A percentile compares a stretch with the other conserved stretches of the same genome.
These are phyloP conservation scores for Coccomyxa sp. DNA, from an alignment of 139 green algal species.

Conservation along the genomic window DNA sequence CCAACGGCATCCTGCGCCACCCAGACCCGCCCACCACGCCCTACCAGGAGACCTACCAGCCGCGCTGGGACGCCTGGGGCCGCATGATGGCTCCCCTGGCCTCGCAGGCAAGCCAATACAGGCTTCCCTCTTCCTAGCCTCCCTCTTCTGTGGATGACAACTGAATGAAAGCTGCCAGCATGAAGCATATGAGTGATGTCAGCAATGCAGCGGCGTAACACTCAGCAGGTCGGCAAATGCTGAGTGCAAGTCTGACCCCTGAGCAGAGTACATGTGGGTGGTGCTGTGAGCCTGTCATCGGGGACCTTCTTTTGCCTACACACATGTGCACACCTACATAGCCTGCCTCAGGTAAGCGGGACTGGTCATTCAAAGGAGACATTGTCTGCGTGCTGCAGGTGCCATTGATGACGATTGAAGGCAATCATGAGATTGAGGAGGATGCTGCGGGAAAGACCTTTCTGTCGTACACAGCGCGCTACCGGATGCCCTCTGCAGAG, in stretches of 20 bases:
- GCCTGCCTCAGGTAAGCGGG: too few relatives aligned
- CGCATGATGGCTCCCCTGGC: slow-evolving; percentile 46
- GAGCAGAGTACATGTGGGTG: neutral
- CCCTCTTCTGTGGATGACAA: neutral
- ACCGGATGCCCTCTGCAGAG: slow-evolving; percentile 24
- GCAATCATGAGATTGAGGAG: slow-evolving; percentile 60
- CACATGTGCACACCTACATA: too few relatives aligned
- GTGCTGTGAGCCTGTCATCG: neutral
- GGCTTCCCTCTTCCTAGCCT: neutral
- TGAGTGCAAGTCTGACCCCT: neutral
- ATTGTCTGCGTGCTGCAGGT: neutral
- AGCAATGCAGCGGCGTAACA: neutral
- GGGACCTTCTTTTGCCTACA: too few relatives aligned
- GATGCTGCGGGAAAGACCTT: slow-evolving; percentile 17
- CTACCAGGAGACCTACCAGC: slow-evolving; percentile 34
- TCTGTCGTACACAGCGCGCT: slow-evolving; percentile 19
- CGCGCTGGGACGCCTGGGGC: slow-evolving; percentile 70
- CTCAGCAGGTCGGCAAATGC: neutral
- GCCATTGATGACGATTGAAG: slow-evolving; percentile 40
- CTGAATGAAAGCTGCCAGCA: neutral
- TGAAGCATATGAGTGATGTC: neutral
- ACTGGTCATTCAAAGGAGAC: too few relatives aligned
- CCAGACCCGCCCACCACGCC: neutral
- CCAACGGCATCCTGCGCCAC: neutral
- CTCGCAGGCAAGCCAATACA: slow-evolving; percentile 3